These are phyloP conservation scores for Meyerozyma sp. DNA, from an alignment of 1,139 yeast genomes.

Conservation along the genomic window DNA sequence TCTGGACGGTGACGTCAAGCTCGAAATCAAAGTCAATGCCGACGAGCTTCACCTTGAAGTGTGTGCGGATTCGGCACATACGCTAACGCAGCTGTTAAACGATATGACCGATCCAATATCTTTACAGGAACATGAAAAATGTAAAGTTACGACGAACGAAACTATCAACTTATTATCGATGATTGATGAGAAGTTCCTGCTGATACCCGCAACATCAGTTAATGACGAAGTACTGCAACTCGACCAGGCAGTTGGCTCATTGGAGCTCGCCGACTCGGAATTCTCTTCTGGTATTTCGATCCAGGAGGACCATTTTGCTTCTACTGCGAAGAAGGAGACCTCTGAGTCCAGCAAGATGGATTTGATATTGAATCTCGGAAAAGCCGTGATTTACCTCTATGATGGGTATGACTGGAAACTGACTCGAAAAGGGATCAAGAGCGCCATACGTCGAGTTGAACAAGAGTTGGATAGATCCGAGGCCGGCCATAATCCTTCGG, in stretches of 20 bases:
- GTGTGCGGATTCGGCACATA: slow-evolving; percentile 83
- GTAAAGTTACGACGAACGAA: slow-evolving; percentile 28
- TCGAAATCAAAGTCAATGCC: slow-evolving; percentile 43
- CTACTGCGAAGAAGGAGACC: slow-evolving; percentile 3
- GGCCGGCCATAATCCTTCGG: background rate
- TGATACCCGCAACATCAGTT: background rate
- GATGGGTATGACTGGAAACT: slow-evolving; percentile 95
- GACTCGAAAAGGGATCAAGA: slow-evolving; percentile 61
- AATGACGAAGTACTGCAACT: background rate
- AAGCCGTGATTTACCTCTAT: slow-evolving; percentile 50
- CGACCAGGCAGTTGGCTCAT: slow-evolving; percentile 1
- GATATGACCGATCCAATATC: slow-evolving; percentile 69
- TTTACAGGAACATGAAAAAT: slow-evolving; percentile 54
- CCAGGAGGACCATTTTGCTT: slow-evolving; percentile 46
- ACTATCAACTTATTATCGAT: slow-evolving; percentile 45
- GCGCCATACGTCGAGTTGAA: slow-evolving; percentile 60
- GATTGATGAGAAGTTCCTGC: slow-evolving; percentile 25
- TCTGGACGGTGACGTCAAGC: slow-evolving; percentile 7
- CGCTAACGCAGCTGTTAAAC: slow-evolving; percentile 59
- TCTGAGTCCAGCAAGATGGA: slow-evolving; percentile 21
- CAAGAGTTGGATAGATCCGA: slow-evolving; percentile 7
- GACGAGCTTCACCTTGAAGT: slow-evolving; percentile 51
- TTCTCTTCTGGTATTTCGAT: slow-evolving; percentile 10
- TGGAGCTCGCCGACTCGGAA: slow-evolving; percentile 3
- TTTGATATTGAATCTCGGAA: slow-evolving; percentile 30